Conservation (phyloP, 2,329 filamentous ascomycete genomes). For the Penicillium sclerotiorum region DNA sequence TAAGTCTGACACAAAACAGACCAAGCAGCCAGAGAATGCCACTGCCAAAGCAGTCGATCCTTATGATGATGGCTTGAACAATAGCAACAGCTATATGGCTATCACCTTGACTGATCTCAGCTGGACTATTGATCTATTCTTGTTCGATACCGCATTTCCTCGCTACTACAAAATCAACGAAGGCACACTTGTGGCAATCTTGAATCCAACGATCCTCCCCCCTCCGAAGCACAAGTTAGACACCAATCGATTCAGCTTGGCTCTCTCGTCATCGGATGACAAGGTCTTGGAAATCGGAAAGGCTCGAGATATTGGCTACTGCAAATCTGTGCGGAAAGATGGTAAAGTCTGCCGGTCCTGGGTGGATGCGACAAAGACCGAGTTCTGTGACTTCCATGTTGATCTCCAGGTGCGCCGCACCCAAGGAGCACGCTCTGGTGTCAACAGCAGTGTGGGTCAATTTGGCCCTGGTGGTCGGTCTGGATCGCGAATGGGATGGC, state of each 20-base stretch:
- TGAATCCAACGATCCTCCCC: conserved; percentile 90
- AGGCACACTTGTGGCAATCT: conserved; percentile 87
- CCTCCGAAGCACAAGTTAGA: conserved; percentile 74
- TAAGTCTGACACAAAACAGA: conserved; percentile 77
- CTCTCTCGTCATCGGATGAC: conserved; percentile 82
- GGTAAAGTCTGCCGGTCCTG: conserved; percentile 78
- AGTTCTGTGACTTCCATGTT: conserved; percentile 91
- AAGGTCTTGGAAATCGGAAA: conserved; percentile 86
- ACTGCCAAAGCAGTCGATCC: conserved; percentile 48
- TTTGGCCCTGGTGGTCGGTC: conserved; percentile 44
- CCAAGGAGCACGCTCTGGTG: conserved; percentile 70
- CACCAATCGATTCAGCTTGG: conserved; percentile 81
- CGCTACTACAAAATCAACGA: conserved; percentile 92
- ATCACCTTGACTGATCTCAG: conserved; percentile 84
- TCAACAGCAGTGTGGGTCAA: conserved; percentile 69
- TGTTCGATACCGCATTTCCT: conserved; percentile 88
- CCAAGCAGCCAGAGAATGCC: conserved; percentile 49
- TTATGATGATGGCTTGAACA: conserved; percentile 58
- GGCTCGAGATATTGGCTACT: conserved; percentile 84
- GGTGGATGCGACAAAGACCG: conserved; percentile 85
- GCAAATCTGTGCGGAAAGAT: conserved; percentile 81
- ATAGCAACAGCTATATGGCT: conserved; percentile 84
- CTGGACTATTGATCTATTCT: conserved; percentile 87
- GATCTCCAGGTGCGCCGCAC: conserved; percentile 77
- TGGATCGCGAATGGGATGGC: conserved; percentile 48